Percentiles rank a stretch among this genome's conserved stretches.
Conservation (phyloP, 805 yeast species). For the Barnettozyma pratensis region DNA sequence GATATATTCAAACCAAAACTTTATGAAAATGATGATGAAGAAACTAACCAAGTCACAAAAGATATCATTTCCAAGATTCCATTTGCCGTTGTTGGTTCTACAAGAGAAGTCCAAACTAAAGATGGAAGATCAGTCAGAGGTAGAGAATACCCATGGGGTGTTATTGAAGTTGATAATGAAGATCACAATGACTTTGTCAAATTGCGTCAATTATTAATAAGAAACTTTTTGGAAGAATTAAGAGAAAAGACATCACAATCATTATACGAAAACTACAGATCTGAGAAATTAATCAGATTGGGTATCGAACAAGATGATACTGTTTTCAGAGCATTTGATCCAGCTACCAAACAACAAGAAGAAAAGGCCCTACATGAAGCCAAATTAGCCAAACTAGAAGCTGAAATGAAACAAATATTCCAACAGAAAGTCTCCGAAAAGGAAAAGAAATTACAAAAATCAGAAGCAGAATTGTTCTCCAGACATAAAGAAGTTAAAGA, state of each 20-base stretch:
- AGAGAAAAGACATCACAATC: slow-evolving; percentile 74
- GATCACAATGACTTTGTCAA: slow-evolving; percentile 88
- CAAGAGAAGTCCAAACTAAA: slow-evolving; percentile 55
- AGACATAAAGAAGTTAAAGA: slow-evolving; percentile 98
- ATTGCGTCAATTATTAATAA: slow-evolving; percentile 81
- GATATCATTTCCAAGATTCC: slow-evolving; percentile 73
- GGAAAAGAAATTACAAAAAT: slow-evolving; percentile 94
- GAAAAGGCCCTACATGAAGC: slow-evolving; percentile 92
- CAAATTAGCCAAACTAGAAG: slow-evolving; percentile 87
- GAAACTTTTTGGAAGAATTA: slow-evolving; percentile 90
- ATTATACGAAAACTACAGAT: slow-evolving; percentile 85
- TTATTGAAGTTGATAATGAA: slow-evolving; percentile 91
- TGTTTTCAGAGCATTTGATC: slow-evolving; percentile 95
- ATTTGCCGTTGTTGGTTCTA: slow-evolving; percentile 92
- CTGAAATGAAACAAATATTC: slow-evolving; percentile 94
- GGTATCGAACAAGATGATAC: slow-evolving; percentile 90
- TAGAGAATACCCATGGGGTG: slow-evolving; percentile 95
- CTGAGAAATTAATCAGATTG: slow-evolving; percentile 69
- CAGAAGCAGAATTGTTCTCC: slow-evolving; percentile 92
- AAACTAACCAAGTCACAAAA: slow-evolving; percentile 58
- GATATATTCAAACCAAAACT: slow-evolving; percentile 71
- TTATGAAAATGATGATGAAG: slow-evolving; percentile 82
- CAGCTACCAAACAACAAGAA: slow-evolving; percentile 86
- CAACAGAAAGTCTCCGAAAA: slow-evolving; percentile 94
- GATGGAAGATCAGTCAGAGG: slow-evolving; percentile 87